Conservation (phyloP, 805 yeast genomes). For the Komagataella populi region DNA sequence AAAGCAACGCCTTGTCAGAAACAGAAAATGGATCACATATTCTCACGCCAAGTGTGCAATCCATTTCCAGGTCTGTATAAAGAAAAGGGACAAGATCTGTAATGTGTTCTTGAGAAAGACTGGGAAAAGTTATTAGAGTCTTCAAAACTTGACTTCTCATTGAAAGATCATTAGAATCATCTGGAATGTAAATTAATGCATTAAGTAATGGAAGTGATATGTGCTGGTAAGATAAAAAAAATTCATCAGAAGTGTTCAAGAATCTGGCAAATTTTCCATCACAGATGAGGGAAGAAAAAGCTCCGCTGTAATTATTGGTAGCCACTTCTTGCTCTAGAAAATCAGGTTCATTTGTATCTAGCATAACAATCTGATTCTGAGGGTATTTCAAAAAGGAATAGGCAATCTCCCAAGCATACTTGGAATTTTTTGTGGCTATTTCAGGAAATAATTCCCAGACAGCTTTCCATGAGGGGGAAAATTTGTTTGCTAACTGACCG, state of each 20-base stretch:
- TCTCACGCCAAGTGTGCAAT: conserved; percentile 7
- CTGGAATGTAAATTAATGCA: not conserved
- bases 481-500: conserved; percentile 62
- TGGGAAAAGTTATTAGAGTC: conserved; percentile 44
- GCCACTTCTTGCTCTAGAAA: not conserved
- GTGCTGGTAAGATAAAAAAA: not conserved
- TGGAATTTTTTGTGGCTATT: conserved; percentile 26
- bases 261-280: not conserved
- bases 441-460: conserved; percentile 46
- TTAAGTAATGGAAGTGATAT: not conserved
- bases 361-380: not conserved
- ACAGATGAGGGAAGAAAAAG: not conserved
- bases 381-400: conserved; percentile 5
- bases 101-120: conserved; percentile 55
- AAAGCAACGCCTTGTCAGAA: conserved; percentile 25
- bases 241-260: not conserved
- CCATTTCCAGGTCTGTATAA: conserved; percentile 20
- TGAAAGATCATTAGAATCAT: conserved; percentile 8
- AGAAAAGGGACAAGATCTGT: conserved; percentile 44
- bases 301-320: not conserved
- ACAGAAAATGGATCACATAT: not conserved
- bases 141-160: conserved; percentile 45
- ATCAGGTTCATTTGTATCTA: not conserved
- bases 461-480: conserved; percentile 80
- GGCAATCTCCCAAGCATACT: conserved; percentile 42